Conservation (phyloP, 225 moss, liverwort and hornwort species). For the Marchantia polymorpha region DNA sequence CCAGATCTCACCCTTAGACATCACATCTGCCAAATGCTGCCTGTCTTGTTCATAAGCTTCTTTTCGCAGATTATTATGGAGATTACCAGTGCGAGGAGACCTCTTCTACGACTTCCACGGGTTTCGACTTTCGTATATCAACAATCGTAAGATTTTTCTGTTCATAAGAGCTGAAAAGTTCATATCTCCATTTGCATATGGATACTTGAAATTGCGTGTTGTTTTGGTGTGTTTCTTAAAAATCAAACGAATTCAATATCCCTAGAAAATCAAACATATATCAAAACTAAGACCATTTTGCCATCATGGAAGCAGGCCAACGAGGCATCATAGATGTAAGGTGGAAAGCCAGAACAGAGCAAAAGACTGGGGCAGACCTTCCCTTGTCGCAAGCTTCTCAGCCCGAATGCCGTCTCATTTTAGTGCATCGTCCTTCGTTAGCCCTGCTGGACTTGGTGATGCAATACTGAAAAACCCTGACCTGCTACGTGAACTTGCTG, state of each 20-base stretch:
- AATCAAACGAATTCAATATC: neutral
- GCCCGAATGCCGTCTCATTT: slow-evolving; percentile 27
- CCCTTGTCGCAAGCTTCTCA: slow-evolving; percentile 49
- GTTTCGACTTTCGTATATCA: slow-evolving; percentile 67
- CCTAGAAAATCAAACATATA: neutral
- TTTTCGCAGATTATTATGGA: slow-evolving; percentile 79
- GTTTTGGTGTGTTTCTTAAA: neutral
- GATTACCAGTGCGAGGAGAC: slow-evolving; percentile 41
- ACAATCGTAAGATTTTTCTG: slow-evolving; percentile 48
- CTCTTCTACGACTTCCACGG: slow-evolving; percentile 52
- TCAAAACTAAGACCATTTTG: neutral
- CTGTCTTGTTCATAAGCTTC: neutral
- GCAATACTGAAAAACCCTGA: slow-evolving; percentile 50
- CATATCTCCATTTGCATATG: neutral
- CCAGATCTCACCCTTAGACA: no score
- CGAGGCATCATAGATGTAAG: slow-evolving; percentile 61
- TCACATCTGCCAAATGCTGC: no score
- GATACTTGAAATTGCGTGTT: no score
- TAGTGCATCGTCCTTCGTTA: slow-evolving; percentile 12
- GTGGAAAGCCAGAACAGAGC: slow-evolving; percentile 54
- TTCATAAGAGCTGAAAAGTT: neutral
- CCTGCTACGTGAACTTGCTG: slow-evolving; percentile 49
- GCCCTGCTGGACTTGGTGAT: slow-evolving; percentile 45
- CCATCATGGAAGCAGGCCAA: slow-evolving; percentile 41
- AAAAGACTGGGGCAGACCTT: slow-evolving; percentile 68